These are phyloP conservation scores for Aureobasidium lini DNA, from an alignment of 2,329 filamentous ascomycete species.

Conservation along the genomic window DNA sequence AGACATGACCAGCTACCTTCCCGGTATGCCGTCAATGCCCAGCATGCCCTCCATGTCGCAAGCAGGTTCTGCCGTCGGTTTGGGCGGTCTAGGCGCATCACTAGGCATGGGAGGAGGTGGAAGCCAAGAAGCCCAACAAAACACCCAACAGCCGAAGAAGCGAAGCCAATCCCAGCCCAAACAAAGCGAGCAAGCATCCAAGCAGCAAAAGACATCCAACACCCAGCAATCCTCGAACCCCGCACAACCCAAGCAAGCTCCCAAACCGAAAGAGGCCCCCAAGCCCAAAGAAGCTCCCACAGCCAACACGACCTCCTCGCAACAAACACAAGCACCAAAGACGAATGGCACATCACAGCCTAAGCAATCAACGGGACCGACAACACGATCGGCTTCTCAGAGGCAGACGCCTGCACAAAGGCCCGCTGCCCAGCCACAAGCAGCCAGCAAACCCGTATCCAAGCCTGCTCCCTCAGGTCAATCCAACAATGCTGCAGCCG, in stretches of 20 bases:
- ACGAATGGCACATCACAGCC: neutral
- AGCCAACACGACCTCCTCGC: neutral
- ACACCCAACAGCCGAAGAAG: constrained; percentile 14
- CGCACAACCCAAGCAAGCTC: neutral
- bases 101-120: constrained; percentile 20
- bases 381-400: neutral
- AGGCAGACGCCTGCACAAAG: neutral
- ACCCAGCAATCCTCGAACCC: constrained; percentile 5
- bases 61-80: constrained; percentile 19
- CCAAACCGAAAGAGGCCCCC: constrained; percentile 9
- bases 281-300: neutral
- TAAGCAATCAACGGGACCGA: neutral
- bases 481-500: no score
- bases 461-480: constrained; percentile 8
- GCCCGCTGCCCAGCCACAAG: constrained; percentile 14
- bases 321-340: constrained; percentile 15
- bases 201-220: constrained; percentile 3
- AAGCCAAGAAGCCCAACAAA: neutral
- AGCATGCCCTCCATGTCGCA: constrained; percentile 20
- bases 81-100: constrained; percentile 25
- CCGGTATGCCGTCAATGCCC: constrained; percentile 18
- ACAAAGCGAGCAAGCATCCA: constrained; percentile 13
- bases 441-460: constrained; percentile 15
- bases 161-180: constrained; percentile 11
- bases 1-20: constrained; percentile 29